A percentile compares a stretch with the other conserved stretches of the same genome.
These are phyloP conservation scores for Mucor irregularis DNA, from an alignment of 371 early-diverging fungal species.

Conservation along the genomic window DNA sequence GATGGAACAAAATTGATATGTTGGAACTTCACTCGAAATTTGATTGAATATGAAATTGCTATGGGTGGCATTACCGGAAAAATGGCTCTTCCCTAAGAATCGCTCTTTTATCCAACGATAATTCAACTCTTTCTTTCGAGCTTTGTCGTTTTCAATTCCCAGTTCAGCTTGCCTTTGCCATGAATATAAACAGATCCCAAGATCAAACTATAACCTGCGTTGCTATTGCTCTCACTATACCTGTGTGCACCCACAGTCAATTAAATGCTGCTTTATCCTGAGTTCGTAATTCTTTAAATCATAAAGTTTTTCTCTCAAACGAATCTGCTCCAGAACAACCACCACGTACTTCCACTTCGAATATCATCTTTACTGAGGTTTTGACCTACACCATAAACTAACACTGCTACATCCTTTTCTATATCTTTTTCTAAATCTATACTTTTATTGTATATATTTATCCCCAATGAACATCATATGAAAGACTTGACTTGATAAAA, in stretches of 20 bases:
- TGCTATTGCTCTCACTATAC: conserved; percentile 21
- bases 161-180: conserved; percentile 25
- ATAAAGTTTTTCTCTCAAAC: too few species aligned
- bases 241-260: conserved; percentile 9
- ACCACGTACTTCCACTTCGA: too few species aligned
- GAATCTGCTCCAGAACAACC: too few species aligned
- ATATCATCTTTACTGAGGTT: too few species aligned
- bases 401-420: too few species aligned
- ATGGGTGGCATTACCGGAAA: not conserved
- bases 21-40: not conserved
- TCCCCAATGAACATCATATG: too few species aligned
- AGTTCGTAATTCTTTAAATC: too few species aligned
- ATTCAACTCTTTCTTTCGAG: not conserved
- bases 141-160: conserved; percentile 13
- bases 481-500: too few species aligned
- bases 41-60: conserved; percentile 17
- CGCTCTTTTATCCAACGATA: not conserved
- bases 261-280: conserved; percentile 10
- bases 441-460: too few species aligned
- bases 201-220: conserved; percentile 23
- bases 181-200: conserved; percentile 38
- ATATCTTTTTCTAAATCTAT: too few species aligned
- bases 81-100: not conserved
- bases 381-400: too few species aligned
- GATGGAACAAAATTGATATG: conserved; percentile 27